Percentiles rank a stretch among this genome's conserved stretches.
These are phyloP conservation scores for Byssochlamys sp. DNA, from an alignment of 2,329 filamentous ascomycete species.

Conservation along the genomic window DNA sequence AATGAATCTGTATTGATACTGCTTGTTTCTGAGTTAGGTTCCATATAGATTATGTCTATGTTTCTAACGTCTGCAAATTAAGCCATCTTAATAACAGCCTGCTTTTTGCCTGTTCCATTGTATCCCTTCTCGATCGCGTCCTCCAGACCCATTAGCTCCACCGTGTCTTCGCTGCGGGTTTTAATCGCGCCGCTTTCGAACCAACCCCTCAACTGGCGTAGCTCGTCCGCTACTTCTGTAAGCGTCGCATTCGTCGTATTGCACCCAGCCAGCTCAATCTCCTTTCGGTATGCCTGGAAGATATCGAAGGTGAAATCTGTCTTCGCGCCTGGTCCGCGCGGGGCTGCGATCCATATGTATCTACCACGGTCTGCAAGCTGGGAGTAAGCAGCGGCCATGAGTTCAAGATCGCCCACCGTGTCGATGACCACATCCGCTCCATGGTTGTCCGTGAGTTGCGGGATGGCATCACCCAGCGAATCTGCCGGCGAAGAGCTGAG, in stretches of 20 bases:
- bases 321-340: constrained; percentile 2
- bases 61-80: not conserved
- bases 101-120: not conserved
- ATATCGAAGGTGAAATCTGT: constrained; percentile 9
- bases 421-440: constrained; percentile 16
- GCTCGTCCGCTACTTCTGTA: constrained; percentile 7
- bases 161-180: constrained; percentile 5
- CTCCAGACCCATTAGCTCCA: constrained; percentile 6
- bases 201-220: constrained; percentile 6
- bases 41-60: not conserved
- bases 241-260: constrained; percentile 8
- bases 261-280: constrained; percentile 11
- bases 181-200: constrained; percentile 7
- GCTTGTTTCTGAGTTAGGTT: not conserved
- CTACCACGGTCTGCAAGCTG: constrained; percentile 15
- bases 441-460: constrained; percentile 6
- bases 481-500: not conserved
- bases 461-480: constrained; percentile 1
- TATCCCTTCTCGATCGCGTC: constrained; percentile 4
- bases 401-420: constrained; percentile 17
- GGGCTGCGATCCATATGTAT: constrained; percentile 4
- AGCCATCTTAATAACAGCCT: not conserved
- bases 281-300: constrained; percentile 13
- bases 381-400: constrained; percentile 16
- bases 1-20: not conserved